Conservation (phyloP, 2,329 filamentous ascomycete genomes). For the Diplodia corticola region DNA sequence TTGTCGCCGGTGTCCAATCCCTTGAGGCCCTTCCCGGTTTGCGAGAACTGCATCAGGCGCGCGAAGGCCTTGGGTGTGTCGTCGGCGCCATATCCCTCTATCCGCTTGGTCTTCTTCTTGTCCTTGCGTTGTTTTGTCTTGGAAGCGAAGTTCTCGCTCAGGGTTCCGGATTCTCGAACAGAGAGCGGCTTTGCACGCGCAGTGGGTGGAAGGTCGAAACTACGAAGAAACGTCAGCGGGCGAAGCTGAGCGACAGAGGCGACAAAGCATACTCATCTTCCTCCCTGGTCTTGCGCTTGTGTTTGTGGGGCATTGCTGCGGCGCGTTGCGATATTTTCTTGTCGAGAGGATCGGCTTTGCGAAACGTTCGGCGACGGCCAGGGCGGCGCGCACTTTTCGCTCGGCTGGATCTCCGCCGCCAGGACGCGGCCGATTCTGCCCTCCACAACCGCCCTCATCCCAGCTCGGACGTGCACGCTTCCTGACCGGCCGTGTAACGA, state of each 20-base stretch:
- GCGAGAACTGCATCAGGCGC: slow-evolving; percentile 75
- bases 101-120: slow-evolving; percentile 35
- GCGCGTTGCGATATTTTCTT: slow-evolving; percentile 8
- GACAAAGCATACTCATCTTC: slow-evolving; percentile 59
- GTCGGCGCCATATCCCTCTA: slow-evolving; percentile 61
- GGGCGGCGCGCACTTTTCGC: slow-evolving; percentile 21
- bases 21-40: slow-evolving; percentile 57
- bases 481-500: background rate
- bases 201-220: slow-evolving; percentile 62
- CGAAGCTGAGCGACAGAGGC: background rate
- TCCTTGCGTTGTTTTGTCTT: slow-evolving; percentile 40
- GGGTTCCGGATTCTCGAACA: slow-evolving; percentile 45
- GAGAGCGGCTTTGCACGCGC: slow-evolving; percentile 60
- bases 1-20: slow-evolving; percentile 71
- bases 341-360: background rate
- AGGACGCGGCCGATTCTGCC: no score
- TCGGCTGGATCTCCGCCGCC: background rate
- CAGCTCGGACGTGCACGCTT: background rate
- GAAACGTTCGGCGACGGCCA: slow-evolving; percentile 9
- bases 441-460: background rate
- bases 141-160: slow-evolving; percentile 35
- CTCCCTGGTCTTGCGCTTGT: slow-evolving; percentile 63
- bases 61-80: slow-evolving; percentile 89
- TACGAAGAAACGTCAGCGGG: slow-evolving; percentile 43
- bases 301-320: slow-evolving; percentile 77